phyloP scores from a whole-genome alignment of 805 yeast genomes.

The Komagataella kurtzmanii region DNA sequence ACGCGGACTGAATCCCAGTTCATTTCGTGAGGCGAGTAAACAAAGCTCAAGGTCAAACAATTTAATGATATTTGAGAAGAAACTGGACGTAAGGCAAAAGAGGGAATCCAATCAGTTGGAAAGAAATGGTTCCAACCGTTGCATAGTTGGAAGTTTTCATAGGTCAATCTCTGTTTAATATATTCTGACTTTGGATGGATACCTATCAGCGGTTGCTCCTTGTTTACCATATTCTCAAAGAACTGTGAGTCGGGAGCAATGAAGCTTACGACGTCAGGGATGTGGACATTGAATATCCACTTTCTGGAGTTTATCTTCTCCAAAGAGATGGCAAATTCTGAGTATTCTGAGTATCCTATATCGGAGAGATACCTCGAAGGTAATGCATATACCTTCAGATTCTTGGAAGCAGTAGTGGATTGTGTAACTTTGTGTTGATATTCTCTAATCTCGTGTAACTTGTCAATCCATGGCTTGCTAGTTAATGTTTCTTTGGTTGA shows the following conservation, averaged over 20 bases:
- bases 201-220: neutral
- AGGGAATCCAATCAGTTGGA: neutral
- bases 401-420: neutral
- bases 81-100: neutral
- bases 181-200: neutral
- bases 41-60: neutral
- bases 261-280: slow-evolving; percentile 2
- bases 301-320: neutral
- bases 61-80: neutral
- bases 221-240: neutral
- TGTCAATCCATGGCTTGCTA: neutral
- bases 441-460: neutral
- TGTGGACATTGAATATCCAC: slow-evolving; percentile 1
- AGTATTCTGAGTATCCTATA: neutral
- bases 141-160: neutral
- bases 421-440: neutral
- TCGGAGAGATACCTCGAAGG: neutral
- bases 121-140: neutral
- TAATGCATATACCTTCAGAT: neutral
- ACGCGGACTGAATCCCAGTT: neutral
- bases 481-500: neutral
- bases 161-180: neutral
- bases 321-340: slow-evolving; percentile 1
- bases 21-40: neutral
- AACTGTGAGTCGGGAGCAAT: neutral